Percentiles rank a stretch among this genome's conserved stretches.
Conservation (phyloP, 2,329 filamentous ascomycete species). For the Zymoseptoria tritici region DNA sequence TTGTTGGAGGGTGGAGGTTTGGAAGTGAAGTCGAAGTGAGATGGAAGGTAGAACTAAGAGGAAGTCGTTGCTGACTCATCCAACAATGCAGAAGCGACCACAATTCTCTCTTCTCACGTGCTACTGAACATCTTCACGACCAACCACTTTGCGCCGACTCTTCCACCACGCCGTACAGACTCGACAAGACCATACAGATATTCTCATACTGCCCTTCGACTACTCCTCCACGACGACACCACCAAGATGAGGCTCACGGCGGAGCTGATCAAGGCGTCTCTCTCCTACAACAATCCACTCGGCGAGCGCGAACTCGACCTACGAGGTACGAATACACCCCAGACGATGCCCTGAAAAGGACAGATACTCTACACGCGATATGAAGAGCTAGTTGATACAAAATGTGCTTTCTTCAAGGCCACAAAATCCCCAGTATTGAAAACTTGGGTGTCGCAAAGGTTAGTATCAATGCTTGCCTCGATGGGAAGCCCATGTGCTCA, state of each 20-base stretch:
- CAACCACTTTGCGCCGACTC: neutral
- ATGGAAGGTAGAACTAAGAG: neutral
- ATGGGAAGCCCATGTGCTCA: conserved; percentile 3
- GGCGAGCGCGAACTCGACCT: conserved; percentile 99
- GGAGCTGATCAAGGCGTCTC: conserved; percentile 87
- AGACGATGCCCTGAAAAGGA: conserved; percentile 63
- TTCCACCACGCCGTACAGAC: neutral
- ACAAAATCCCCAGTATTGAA: conserved; percentile 95
- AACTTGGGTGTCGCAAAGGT: conserved; percentile 93
- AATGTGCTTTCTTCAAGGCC: conserved; percentile 59
- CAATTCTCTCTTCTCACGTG: conserved; percentile 3
- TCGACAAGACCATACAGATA: neutral
- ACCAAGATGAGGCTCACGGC: conserved; percentile 82
- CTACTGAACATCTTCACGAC: neutral
- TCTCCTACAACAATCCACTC: conserved; percentile 97
- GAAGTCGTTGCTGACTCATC: neutral
- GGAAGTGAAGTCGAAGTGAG: neutral
- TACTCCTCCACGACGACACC: neutral
- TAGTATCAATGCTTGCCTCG: conserved; percentile 31
- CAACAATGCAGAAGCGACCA: neutral
- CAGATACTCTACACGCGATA: conserved; percentile 80
- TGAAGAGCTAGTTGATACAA: conserved; percentile 36
- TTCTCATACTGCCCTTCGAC: neutral
- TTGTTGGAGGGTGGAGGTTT: neutral
- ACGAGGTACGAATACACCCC: conserved; percentile 69